Evolutionary conservation across 345 rosid genomes (phyloP).

Genomic region (Hibiscus trionum): DNA sequence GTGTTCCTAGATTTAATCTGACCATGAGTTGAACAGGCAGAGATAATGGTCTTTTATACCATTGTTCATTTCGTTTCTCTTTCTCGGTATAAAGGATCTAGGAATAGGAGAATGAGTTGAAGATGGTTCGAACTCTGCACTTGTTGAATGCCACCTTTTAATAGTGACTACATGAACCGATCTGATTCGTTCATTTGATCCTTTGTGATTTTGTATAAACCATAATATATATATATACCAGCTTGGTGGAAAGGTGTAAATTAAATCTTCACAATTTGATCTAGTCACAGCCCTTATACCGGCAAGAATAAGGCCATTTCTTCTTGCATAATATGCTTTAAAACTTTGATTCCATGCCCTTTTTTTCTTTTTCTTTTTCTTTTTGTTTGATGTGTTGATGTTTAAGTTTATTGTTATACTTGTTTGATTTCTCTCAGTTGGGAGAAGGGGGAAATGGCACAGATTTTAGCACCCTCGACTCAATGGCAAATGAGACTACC

Average conservation of each 20-base stretch:
- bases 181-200: background rate
- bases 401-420: background rate
- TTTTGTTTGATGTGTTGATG: too few species aligned
- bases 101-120: too few species aligned
- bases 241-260: background rate
- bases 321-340: too few species aligned
- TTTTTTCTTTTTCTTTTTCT: too few species aligned
- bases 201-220: background rate
- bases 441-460: constrained; percentile 62
- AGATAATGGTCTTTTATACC: too few species aligned
- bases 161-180: background rate
- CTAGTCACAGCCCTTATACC: background rate
- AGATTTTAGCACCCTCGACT: constrained; percentile 65
- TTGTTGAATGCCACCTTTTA: background rate
- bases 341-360: too few species aligned
- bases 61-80: too few species aligned
- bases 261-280: background rate
- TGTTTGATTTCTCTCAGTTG: constrained; percentile 17
- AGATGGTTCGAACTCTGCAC: background rate
- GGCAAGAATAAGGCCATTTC: background rate
- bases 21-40: background rate
- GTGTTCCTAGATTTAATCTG: background rate
- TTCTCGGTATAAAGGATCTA: background rate
- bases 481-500: constrained; percentile 70
- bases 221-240: background rate